phyloP scores from a whole-genome alignment of 768 basidiomycete species.

The Leccinum ochraceum region DNA sequence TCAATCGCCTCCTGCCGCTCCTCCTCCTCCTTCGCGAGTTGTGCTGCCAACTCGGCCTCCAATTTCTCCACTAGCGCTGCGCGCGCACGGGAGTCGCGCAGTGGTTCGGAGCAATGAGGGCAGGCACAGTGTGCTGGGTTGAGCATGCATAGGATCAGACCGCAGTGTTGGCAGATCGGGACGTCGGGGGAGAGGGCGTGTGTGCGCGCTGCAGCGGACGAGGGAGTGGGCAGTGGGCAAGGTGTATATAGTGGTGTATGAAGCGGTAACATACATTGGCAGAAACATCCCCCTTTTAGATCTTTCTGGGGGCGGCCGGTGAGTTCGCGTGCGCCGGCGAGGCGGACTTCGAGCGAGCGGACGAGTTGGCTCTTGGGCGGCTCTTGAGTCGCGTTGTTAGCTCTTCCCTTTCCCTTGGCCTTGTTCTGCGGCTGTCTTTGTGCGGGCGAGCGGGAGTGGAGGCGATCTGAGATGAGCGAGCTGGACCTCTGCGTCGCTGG shows the following conservation, averaged over 20 bases:
- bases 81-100: constrained; percentile 39
- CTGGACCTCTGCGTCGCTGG: constrained; percentile 24
- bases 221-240: not conserved
- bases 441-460: constrained; percentile 36
- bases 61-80: constrained; percentile 43
- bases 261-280: constrained; percentile 46
- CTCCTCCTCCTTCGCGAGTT: constrained; percentile 48
- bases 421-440: constrained; percentile 23
- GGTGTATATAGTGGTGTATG: not conserved
- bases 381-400: constrained; percentile 38
- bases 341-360: constrained; percentile 46
- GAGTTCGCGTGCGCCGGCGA: constrained; percentile 39
- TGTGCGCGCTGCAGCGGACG: constrained; percentile 44
- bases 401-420: constrained; percentile 36
- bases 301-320: constrained; percentile 43
- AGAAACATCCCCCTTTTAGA: constrained; percentile 69
- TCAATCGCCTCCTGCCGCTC: constrained; percentile 47
- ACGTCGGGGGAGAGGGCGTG: constrained; percentile 60
- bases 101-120: constrained; percentile 47
- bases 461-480: constrained; percentile 55
- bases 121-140: constrained; percentile 57
- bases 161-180: constrained; percentile 57
- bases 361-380: constrained; percentile 52
- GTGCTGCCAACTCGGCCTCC: constrained; percentile 44
- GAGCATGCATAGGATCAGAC: constrained; percentile 59